Base-by-base conservation (phyloP, 306 rosid genomes). In the Medicago lupulina region DNA sequence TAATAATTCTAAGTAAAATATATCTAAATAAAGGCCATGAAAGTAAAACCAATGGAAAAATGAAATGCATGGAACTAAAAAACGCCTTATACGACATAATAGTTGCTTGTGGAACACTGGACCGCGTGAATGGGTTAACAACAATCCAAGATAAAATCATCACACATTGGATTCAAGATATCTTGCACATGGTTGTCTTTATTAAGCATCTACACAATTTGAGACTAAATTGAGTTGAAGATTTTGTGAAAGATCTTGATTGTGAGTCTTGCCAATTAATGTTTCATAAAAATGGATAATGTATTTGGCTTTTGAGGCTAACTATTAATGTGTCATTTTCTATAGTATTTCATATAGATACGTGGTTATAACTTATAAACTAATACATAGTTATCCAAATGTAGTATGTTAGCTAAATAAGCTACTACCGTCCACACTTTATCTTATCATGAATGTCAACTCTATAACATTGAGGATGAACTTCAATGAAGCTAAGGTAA, bases 21-120 rank as follows among this genome's bases (percentile, higher is more conserved):
- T 21, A 21, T 21, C 23, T 1, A 21, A 21, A 21, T 21, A 21
- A 21, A 21, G 23, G 23, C 23, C 23, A 21, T 21, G 23, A 21
- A 1, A 21, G 43, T 39, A 49, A 8, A 17, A 17, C 19, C 31
- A 6, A 14, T 49, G 8, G 14, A 34, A 55, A 55, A 55, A 55
- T 6, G 31, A 19, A 57, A 61, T 34, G 15, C 13, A 65, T 41
- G 39, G 44, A 13, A 43, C 72, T 67, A 31, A 77, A 70, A 84
- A 54, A 68, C 17, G 78, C 82, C 82, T 85, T 75, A 83, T 25
- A 83, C 57, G 84, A 81, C 87, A 82, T 60, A 71, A 41, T 4
- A 34, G 79, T 39, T 70, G 79, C 36, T 70, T 50, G 64, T 17
- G 21, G 17, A 50, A 43, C 44, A 67, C 63, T 79, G 67, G 70